Conservation (phyloP, 2,329 filamentous ascomycete species). For the Cercospora berteroae region DNA sequence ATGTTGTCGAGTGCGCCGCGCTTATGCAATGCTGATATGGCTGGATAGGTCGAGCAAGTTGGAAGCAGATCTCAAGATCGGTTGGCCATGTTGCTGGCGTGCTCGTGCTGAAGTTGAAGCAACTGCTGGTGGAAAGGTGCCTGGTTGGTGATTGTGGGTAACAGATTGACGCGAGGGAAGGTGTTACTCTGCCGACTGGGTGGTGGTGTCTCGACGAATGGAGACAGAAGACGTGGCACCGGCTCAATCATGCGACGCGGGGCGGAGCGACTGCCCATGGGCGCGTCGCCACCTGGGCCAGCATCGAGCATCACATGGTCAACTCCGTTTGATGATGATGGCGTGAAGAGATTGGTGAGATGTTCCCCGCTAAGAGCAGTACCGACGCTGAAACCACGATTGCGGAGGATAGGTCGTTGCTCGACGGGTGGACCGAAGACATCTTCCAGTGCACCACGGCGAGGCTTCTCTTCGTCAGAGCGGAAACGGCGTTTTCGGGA, state of each 20-base stretch:
- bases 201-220: conserved; percentile 44
- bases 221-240: conserved; percentile 48
- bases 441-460: conserved; percentile 45
- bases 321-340: conserved; percentile 31
- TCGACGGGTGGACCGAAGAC: conserved; percentile 51
- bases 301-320: conserved; percentile 36
- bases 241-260: conserved; percentile 41
- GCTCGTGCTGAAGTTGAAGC: conserved; percentile 32
- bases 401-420: conserved; percentile 57
- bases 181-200: conserved; percentile 43
- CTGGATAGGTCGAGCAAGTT: conserved; percentile 7
- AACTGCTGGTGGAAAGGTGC: conserved; percentile 36
- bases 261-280: conserved; percentile 32
- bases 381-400: conserved; percentile 61
- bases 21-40: conserved; percentile 20
- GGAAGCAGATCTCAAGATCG: neutral
- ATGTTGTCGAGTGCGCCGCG: conserved; percentile 17
- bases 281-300: conserved; percentile 18
- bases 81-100: conserved; percentile 16
- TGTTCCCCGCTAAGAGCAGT: conserved; percentile 53
- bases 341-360: conserved; percentile 56
- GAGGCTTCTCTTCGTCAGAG: conserved; percentile 50
- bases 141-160: conserved; percentile 31
- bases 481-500: conserved; percentile 59
- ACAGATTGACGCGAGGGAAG: conserved; percentile 45